These are phyloP conservation scores for Micromonas pusilla DNA, from an alignment of 139 green algal species.

Conservation along the genomic window DNA sequence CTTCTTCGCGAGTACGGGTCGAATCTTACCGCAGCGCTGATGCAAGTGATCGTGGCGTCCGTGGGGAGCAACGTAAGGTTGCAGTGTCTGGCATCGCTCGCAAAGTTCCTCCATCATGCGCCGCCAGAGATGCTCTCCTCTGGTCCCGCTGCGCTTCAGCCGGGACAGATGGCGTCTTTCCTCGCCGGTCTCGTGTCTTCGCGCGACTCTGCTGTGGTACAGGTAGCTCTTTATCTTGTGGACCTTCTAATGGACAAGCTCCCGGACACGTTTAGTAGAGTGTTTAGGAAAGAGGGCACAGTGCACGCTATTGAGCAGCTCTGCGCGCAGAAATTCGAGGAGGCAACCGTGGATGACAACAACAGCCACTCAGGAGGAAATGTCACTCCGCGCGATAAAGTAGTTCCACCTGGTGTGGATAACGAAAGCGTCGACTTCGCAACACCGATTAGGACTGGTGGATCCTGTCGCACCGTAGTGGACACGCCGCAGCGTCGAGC, in stretches of 20 bases:
- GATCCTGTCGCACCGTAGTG: background rate
- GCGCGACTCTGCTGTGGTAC: constrained; percentile 46
- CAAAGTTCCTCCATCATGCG: constrained; percentile 60
- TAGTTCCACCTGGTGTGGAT: background rate
- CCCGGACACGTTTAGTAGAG: constrained; percentile 55
- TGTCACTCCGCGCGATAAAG: background rate
- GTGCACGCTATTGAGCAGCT: constrained; percentile 77
- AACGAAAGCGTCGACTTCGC: background rate
- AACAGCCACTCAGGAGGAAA: background rate
- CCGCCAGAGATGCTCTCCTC: constrained; percentile 46
- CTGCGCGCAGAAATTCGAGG: background rate
- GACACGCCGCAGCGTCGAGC: background rate
- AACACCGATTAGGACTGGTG: background rate
- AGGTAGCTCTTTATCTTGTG: constrained; percentile 50
- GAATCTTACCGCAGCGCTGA: constrained; percentile 46
- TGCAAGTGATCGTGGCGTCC: constrained; percentile 1
- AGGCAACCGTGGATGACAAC: background rate
- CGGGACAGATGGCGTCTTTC: constrained; percentile 42
- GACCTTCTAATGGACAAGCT: constrained; percentile 88
- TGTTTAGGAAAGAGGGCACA: constrained; percentile 88
- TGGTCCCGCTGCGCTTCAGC: background rate
- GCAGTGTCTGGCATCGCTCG: constrained; percentile 58
- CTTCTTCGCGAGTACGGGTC: constrained; percentile 50
- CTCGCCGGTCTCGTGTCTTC: constrained; percentile 66
- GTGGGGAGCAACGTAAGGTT: constrained; percentile 44